Percentiles rank a stretch among this genome's conserved stretches.
These are phyloP conservation scores for Colletotrichum costaricense DNA, from an alignment of 2,329 filamentous ascomycete genomes.

Conservation along the genomic window DNA sequence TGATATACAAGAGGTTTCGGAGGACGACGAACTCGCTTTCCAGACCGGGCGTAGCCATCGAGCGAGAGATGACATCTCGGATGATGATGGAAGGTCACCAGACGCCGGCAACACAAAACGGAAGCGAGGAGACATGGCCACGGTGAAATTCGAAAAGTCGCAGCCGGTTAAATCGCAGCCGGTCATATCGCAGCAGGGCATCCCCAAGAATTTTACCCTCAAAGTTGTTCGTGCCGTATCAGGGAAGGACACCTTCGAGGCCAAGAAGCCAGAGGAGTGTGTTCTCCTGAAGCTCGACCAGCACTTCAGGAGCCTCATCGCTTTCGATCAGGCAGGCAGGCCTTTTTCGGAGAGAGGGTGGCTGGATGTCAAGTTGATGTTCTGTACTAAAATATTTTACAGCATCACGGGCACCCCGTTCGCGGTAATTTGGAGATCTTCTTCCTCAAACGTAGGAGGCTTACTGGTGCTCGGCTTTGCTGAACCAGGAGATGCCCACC, in stretches of 20 bases:
- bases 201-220: not conserved
- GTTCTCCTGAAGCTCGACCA: not conserved
- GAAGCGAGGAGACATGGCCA: constrained; percentile 6
- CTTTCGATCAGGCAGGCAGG: not conserved
- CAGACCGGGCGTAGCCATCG: not conserved
- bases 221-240: not conserved
- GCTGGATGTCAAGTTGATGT: constrained; percentile 21
- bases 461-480: constrained; percentile 6
- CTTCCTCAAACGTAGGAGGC: not conserved
- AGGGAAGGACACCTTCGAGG: not conserved
- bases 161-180: not conserved
- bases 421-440: not conserved
- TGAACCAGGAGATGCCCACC: not conserved
- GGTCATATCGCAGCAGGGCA: not conserved
- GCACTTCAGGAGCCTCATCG: not conserved
- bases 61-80: not conserved
- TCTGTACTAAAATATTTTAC: not conserved
- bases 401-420: not conserved
- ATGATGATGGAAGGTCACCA: not conserved
- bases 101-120: not conserved
- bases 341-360: not conserved
- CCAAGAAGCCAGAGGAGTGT: not conserved
- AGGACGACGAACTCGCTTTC: constrained; percentile 7
- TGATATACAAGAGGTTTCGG: not conserved
- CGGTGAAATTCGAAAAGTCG: not conserved